Percentiles rank a stretch among this genome's conserved stretches.
Evolutionary conservation across 495 filamentous ascomycete genomes (phyloP).

Genomic region (Astrocystis sublimbata): DNA sequence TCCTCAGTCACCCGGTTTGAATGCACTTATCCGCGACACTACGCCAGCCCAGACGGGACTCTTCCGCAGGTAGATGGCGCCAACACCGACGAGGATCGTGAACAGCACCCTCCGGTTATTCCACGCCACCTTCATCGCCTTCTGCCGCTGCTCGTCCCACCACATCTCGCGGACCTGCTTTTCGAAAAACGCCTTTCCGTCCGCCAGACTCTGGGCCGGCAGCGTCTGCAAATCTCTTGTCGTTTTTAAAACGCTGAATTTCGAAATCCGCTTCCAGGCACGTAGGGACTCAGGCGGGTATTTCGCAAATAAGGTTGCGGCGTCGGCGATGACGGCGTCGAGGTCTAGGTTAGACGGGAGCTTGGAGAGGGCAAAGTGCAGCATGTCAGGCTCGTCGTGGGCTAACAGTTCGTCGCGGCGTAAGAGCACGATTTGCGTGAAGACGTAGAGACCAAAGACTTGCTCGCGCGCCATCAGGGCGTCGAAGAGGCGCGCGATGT

Average conservation of each 20-base stretch:
- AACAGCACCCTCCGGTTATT: slow-evolving; percentile 62
- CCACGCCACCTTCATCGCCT: slow-evolving; percentile 55
- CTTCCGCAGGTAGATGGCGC: slow-evolving; percentile 46
- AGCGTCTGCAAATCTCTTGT: slow-evolving; percentile 51
- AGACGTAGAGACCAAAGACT: slow-evolving; percentile 84
- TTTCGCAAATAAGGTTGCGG: slow-evolving; percentile 60
- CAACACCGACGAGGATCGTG: slow-evolving; percentile 62
- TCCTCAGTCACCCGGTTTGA: slow-evolving; percentile 6
- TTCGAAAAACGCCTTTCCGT: slow-evolving; percentile 59
- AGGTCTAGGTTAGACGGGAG: slow-evolving; percentile 82
- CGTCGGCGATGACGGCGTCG: slow-evolving; percentile 68
- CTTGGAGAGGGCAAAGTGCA: slow-evolving; percentile 85
- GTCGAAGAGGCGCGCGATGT: slow-evolving; percentile 86
- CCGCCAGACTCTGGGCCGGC: slow-evolving; percentile 51
- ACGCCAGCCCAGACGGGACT: slow-evolving; percentile 29
- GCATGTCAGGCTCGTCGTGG: slow-evolving; percentile 91
- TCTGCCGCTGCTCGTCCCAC: slow-evolving; percentile 59
- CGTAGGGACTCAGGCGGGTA: slow-evolving; percentile 75
- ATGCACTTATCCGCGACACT: slow-evolving; percentile 20
- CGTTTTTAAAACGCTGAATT: slow-evolving; percentile 81
- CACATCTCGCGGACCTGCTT: slow-evolving; percentile 67
- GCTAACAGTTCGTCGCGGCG: slow-evolving; percentile 80
- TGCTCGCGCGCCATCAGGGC: slow-evolving; percentile 83
- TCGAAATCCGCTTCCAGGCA: slow-evolving; percentile 71
- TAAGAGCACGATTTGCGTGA: slow-evolving; percentile 81